phyloP scores from a whole-genome alignment of 2,329 filamentous ascomycete genomes.

The Neonectria punicea region DNA sequence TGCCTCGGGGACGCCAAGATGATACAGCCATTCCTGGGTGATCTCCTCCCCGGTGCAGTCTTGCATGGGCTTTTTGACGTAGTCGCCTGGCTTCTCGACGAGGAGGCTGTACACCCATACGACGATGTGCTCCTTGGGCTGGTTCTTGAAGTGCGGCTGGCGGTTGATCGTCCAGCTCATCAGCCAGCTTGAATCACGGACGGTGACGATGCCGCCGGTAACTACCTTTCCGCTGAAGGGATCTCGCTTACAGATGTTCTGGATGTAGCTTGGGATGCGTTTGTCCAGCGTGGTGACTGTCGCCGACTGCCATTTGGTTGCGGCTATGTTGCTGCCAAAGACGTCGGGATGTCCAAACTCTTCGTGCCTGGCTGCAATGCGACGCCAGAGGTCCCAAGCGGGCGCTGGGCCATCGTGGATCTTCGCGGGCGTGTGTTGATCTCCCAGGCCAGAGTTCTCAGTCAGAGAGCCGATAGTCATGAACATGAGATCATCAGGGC shows the following conservation, averaged over 20 bases:
- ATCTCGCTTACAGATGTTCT: slow-evolving; percentile 35
- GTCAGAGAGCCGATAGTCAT: slow-evolving; percentile 28
- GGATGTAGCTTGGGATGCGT: slow-evolving; percentile 30
- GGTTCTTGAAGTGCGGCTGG: slow-evolving; percentile 29
- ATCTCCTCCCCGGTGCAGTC: slow-evolving; percentile 28
- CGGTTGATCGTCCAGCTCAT: slow-evolving; percentile 31
- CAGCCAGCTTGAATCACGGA: slow-evolving; percentile 25
- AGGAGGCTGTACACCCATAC: slow-evolving; percentile 27
- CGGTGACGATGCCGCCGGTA: slow-evolving; percentile 49
- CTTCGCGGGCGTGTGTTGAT: slow-evolving; percentile 18
- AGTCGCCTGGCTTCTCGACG: slow-evolving; percentile 25
- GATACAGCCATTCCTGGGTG: slow-evolving; percentile 28
- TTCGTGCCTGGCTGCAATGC: slow-evolving; percentile 21
- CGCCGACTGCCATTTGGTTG: slow-evolving; percentile 53
- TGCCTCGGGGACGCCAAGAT: slow-evolving; percentile 20
- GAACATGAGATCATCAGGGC: slow-evolving; percentile 19
- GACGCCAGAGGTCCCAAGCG: slow-evolving; percentile 28
- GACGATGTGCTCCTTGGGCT: slow-evolving; percentile 24
- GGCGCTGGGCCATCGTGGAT: slow-evolving; percentile 21
- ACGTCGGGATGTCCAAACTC: slow-evolving; percentile 27
- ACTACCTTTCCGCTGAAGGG: slow-evolving; percentile 47
- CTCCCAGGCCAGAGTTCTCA: slow-evolving; percentile 24
- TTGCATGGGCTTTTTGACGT: slow-evolving; percentile 32
- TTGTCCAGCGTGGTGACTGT: slow-evolving; percentile 52
- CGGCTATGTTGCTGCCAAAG: slow-evolving; percentile 21